Evolutionary conservation across 2,329 filamentous ascomycete genomes (phyloP), one percentile per base, ranked within the genome.

Genomic region (Alternaria sp.): DNA sequence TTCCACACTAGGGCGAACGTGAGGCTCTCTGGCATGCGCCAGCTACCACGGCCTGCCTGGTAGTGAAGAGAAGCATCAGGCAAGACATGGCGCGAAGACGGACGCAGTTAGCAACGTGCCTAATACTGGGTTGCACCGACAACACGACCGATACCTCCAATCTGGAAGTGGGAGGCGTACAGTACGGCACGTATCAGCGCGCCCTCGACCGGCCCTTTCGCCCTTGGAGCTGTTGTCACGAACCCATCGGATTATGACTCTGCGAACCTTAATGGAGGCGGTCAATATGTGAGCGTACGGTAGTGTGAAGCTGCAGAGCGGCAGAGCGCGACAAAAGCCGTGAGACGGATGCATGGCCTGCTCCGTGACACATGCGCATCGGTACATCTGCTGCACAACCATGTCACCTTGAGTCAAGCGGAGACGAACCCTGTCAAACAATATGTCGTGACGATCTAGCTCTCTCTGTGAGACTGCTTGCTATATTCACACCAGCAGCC

Each of bases 331-430:
- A 57, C 36, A 57, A 57, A 57, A 30, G 26, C 15, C 17, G 25
- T 36, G 8, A 51, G 13, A 43, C n/a, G 32, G 7, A 54, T 32
- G 46, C 32, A 44, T 36, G 46, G 45, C 58, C n/a, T 25, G 21
- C 26, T 23, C 23, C 15, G 49, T 36, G 60, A 44, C 21, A 44
- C 40, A 30, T 46, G 12, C 54, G 17, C 49, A 40, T 23, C 46
- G 56, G 56, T 58, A 32, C 46, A 32, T 51, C 54, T 32, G 43
- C 32, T 44, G 46, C 56, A 56, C 53, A 56, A 56, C 55, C 55
- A 49, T 57, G 44, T 49, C 44, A n/a, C 43, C 43, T 49, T 49
- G 56, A 58, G 56, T 51, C 56, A 51, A 58, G 56, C 46, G 21
- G 30, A 51, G n/a, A 28, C 25, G 3, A 30, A 36, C 21, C 56